Evolutionary conservation across 2,329 filamentous ascomycete genomes (phyloP), one percentile per base, ranked within the genome.

Genomic region (Cladosporium sp.): DNA sequence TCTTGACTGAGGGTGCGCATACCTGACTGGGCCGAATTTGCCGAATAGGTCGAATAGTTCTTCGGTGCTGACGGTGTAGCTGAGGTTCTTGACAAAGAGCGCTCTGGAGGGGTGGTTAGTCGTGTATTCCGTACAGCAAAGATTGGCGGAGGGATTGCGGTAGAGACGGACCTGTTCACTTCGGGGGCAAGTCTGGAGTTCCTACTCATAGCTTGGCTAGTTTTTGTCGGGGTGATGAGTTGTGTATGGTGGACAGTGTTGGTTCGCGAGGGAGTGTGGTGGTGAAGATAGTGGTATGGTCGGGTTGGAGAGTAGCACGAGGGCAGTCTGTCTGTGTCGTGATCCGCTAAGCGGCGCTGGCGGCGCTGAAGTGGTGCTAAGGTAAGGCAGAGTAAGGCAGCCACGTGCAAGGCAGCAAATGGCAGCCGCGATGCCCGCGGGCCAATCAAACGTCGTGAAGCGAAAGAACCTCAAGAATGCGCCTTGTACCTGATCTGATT

Each of bases 11-110:
- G 34, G 34, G 61, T 5, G n/a, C 18, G 51, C 61, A 76, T 90
- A 95, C 92, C 93, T 91, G 79, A 97, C 94, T 74, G 93, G 91
- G 70, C 93, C 93, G 80, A 96, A 97, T 83, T 97, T 97, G 80
- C 92, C 93, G 84, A 99, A 99, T 79, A 99, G 91, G 79, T 97
- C 94, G 83, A 97, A 99, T 73, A 99, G 88, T 83, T 98, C 93
- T 83, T 97, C 93, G 76, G 94, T 91, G 77, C 93, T 95, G 78
- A 99, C 93, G 91, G 96, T 97, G 88, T 97, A 98, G 90, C 93
- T 96, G 85, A 98, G 88, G 88, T 99, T 98, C 92, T 98, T 98
- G 78, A 98, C 94, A 88, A 98, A 98, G 85, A 99, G 92, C 90
- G 95, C 94, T 90, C 94, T 97, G 70, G 65, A 65, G 68, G 68